Evolutionary conservation across 495 filamentous ascomycete species (phyloP), one percentile per base, ranked within the genome.

Genomic region (Penicillium argentinense): DNA sequence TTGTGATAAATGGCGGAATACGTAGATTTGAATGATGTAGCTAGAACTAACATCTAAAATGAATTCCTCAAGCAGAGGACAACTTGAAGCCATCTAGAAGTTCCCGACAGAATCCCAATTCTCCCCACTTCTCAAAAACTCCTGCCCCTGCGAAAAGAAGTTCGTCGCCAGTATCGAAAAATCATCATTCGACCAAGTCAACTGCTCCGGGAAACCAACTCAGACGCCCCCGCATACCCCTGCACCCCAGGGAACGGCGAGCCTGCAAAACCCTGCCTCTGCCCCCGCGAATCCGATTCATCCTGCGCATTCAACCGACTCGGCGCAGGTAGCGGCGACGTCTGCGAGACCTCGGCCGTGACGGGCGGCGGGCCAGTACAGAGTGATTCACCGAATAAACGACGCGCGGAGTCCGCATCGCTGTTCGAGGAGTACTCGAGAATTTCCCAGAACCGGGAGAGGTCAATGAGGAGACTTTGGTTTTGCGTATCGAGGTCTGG

Each of bases 371-470:
- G 50, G 4, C 62, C 60, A 0, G 51, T 47, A 29, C 67, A 69
- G 2, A 77, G 40, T 1, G 69, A 70, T 16, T 68, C 53, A 3
- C 72, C 73, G 25, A 77, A 77, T 8, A 75, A 56, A 12, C 65
- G 62, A 4, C 64, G 50, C 23, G 67, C 66, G 16, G 68, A 72
- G 29, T 68, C 60, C 0, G 60, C 48, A 18, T 74, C 69, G 44
- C 68, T 73, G 37, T 69, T 69, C 6, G 72, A 73, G 9, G 72
- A 69, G 40, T 75, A 77, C 57, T 77, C 73, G 0, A 77, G 59
- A 22, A 77, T 69, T 44, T 77, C 72, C 66, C 71, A 77, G 53
- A 77, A 77, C 23, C 66, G 67, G 1, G 72, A 74, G 0, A 77
- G 63, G 30, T 77, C 73, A 13, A 77, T 75, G 0, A 75, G 49